Percentiles rank a stretch among this genome's conserved stretches.
Conservation (phyloP, 768 basidiomycete genomes). For the Lentinula boryana region DNA sequence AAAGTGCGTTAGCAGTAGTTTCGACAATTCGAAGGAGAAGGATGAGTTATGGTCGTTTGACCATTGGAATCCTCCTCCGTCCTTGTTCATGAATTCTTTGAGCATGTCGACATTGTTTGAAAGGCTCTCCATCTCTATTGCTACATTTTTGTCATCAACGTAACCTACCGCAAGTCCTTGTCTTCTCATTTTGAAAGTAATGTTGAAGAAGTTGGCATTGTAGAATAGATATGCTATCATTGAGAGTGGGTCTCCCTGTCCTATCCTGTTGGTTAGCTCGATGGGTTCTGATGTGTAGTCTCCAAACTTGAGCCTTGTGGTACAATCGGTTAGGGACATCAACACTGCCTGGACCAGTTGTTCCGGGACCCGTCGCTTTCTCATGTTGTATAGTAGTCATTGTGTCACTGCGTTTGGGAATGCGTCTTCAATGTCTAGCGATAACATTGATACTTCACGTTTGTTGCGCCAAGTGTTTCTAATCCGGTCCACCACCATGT, state of each 20-base stretch:
- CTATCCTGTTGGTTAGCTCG: constrained; percentile 15
- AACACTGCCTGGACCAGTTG: constrained; percentile 10
- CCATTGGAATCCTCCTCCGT: not conserved
- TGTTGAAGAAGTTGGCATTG: constrained; percentile 16
- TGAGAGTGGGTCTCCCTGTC: constrained; percentile 22
- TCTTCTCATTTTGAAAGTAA: not conserved
- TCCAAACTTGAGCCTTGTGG: constrained; percentile 20
- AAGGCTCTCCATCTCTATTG: constrained; percentile 4
- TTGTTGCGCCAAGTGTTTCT: constrained; percentile 17
- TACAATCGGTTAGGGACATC: constrained; percentile 12
- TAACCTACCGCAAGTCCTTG: constrained; percentile 8
- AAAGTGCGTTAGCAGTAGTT: not conserved
- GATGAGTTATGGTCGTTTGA: not conserved
- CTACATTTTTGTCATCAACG: constrained; percentile 14
- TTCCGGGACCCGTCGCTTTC: constrained; percentile 17
- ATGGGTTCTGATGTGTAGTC: constrained; percentile 17
- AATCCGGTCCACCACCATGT: constrained; percentile 14
- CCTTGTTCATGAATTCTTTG: constrained; percentile 11
- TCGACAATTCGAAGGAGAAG: not conserved
- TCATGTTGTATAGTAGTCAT: constrained; percentile 17
- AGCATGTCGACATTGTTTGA: constrained; percentile 2
- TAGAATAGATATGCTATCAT: constrained; percentile 20
- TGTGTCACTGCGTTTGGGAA: constrained; percentile 12
- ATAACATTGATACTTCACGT: constrained; percentile 18
- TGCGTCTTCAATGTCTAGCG: constrained; percentile 22